Conservation (phyloP, 2,329 filamentous ascomycete genomes). For the Tolypocladium tundrense region DNA sequence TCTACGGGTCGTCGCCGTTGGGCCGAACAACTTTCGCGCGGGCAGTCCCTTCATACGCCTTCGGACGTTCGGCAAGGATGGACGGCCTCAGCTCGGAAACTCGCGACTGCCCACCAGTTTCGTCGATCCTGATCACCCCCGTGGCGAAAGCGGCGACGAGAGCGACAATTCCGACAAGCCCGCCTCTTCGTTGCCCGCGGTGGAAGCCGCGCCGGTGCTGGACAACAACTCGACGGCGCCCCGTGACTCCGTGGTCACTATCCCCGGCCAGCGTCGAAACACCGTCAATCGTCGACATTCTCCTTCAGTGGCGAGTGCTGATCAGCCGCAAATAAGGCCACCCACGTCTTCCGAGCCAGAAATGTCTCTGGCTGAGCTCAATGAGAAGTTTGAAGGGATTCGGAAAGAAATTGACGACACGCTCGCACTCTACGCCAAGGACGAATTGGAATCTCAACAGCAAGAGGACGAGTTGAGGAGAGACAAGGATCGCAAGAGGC, state of each 20-base stretch:
- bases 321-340: constrained; percentile 36
- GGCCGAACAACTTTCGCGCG: constrained; percentile 84
- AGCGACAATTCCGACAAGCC: constrained; percentile 36
- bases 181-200: constrained; percentile 38
- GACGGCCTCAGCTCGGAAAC: constrained; percentile 49
- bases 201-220: constrained; percentile 52
- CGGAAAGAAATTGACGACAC: constrained; percentile 77
- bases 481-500: constrained; percentile 70
- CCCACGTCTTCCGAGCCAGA: constrained; percentile 43
- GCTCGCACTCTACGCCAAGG: constrained; percentile 57
- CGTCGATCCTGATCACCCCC: constrained; percentile 38
- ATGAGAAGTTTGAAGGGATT: constrained; percentile 68
- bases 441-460: constrained; percentile 61
- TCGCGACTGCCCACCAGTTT: constrained; percentile 47
- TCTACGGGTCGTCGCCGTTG: constrained; percentile 84
- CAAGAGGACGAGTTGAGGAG: constrained; percentile 58
- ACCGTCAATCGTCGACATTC: constrained; percentile 68
- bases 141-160: constrained; percentile 28
- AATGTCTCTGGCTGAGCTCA: constrained; percentile 65
- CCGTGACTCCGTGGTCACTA: constrained; percentile 50
- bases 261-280: constrained; percentile 26
- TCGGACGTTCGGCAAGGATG: constrained; percentile 60
- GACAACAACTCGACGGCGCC: constrained; percentile 50
- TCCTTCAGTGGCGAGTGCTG: constrained; percentile 52
- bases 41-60: constrained; percentile 78